Percentiles rank a stretch among this genome's conserved stretches.
Evolutionary conservation across 306 rosid genomes (phyloP).

Genomic region (Trifolium repens): DNA sequence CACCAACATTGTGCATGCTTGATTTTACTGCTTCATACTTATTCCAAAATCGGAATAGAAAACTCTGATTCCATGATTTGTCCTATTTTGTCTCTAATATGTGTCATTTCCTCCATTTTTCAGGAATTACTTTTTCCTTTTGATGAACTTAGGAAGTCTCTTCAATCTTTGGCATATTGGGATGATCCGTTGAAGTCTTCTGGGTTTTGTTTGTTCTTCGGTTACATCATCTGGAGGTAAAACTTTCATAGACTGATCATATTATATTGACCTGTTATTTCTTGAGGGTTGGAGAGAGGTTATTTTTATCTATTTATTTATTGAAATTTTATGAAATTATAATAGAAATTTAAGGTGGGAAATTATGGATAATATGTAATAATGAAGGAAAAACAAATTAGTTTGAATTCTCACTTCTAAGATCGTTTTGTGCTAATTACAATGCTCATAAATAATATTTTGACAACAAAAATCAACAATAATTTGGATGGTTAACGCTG

Average conservation of each 20-base stretch:
- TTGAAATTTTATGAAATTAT: slow-evolving; percentile 14
- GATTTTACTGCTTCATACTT: background rate
- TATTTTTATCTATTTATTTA: background rate
- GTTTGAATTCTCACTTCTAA: background rate
- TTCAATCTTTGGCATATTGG: slow-evolving; percentile 80
- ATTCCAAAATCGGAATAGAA: too few species aligned
- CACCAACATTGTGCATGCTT: background rate
- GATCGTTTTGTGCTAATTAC: slow-evolving; percentile 7
- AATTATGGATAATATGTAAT: slow-evolving; percentile 20
- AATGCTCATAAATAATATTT: background rate
- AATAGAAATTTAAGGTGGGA: background rate
- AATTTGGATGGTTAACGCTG: background rate
- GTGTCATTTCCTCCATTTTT: slow-evolving; percentile 42
- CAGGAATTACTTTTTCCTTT: slow-evolving; percentile 94
- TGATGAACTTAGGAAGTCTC: slow-evolving; percentile 63
- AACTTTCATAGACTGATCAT: slow-evolving; percentile 13
- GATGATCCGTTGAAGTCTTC: slow-evolving; percentile 85
- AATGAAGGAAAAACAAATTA: background rate
- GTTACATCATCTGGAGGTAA: slow-evolving; percentile 86
- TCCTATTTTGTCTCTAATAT: slow-evolving; percentile 40
- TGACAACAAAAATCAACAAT: background rate
- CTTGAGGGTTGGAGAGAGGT: background rate
- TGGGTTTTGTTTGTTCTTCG: slow-evolving; percentile 66
- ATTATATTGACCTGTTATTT: slow-evolving; percentile 33
- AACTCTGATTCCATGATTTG: background rate